These are phyloP conservation scores for Xylaria sp. DNA, from an alignment of 2,329 filamentous ascomycete genomes.

Conservation along the genomic window DNA sequence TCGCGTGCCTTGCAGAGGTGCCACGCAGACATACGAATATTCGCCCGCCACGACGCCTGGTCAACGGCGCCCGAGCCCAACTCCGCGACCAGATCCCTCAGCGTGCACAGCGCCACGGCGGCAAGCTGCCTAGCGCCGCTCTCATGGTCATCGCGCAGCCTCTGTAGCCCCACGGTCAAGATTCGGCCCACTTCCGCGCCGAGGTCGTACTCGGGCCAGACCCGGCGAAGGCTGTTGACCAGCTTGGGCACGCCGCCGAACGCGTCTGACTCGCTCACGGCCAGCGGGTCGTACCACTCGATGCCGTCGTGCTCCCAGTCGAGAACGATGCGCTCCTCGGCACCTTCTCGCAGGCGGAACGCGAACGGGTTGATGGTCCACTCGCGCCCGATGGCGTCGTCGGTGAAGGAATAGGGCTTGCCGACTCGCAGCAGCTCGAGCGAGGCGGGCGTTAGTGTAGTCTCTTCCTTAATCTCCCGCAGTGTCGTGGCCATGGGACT, in stretches of 20 bases:
- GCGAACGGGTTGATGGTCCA: constrained; percentile 68
- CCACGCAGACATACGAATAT: constrained; percentile 60
- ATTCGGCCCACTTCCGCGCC: constrained; percentile 47
- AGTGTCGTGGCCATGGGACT: constrained; percentile 60
- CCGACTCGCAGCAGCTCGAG: constrained; percentile 58
- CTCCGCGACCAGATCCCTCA: constrained; percentile 49
- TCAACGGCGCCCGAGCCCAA: constrained; percentile 34
- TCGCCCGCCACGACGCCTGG: constrained; percentile 58
- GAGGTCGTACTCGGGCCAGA: constrained; percentile 61
- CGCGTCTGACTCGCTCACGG: constrained; percentile 48
- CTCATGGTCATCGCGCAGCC: constrained; percentile 57
- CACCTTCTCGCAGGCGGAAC: constrained; percentile 52
- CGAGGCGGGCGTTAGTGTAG: constrained; percentile 50
- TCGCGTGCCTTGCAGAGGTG: constrained; percentile 67
- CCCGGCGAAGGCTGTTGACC: constrained; percentile 58
- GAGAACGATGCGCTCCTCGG: constrained; percentile 52
- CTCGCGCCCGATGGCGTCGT: constrained; percentile 54
- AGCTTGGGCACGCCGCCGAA: constrained; percentile 61
- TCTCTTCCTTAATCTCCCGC: constrained; percentile 67
- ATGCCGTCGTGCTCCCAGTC: constrained; percentile 66
- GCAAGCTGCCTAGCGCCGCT: constrained; percentile 64
- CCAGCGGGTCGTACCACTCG: constrained; percentile 58
- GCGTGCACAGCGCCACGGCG: constrained; percentile 50
- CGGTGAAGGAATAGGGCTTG: constrained; percentile 60
- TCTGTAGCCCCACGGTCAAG: constrained; percentile 50